phyloP scores from a whole-genome alignment of 768 basidiomycete genomes.

The Neoboletus magnificus region DNA sequence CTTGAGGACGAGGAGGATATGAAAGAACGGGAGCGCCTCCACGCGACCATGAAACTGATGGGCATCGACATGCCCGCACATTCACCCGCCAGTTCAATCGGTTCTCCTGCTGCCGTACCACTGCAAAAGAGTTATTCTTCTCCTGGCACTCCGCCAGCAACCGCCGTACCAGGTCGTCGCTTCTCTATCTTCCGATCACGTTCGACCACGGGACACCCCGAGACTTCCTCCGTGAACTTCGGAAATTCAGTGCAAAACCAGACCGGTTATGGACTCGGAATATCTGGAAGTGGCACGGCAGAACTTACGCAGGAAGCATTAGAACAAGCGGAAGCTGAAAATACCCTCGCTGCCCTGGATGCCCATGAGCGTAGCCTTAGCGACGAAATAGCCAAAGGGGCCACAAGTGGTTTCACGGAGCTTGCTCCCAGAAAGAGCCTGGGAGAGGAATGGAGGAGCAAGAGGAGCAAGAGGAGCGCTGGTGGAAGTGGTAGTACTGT shows the following conservation, averaged over 20 bases:
- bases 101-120: constrained; percentile 31
- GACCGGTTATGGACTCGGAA: constrained; percentile 30
- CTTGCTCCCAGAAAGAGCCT: constrained; percentile 46
- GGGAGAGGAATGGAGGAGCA: constrained; percentile 54
- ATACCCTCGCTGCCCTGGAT: constrained; percentile 73
- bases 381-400: constrained; percentile 74
- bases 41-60: constrained; percentile 92
- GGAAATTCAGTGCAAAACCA: constrained; percentile 36
- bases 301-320: constrained; percentile 72
- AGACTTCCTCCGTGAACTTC: constrained; percentile 49
- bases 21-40: constrained; percentile 79
- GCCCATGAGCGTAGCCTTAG: constrained; percentile 71
- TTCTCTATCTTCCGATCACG: constrained; percentile 71
- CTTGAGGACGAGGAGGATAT: constrained; percentile 92
- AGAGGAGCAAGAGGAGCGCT: constrained; percentile 45
- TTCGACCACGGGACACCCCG: constrained; percentile 42
- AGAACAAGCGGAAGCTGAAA: constrained; percentile 76
- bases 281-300: constrained; percentile 27
- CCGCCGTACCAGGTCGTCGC: constrained; percentile 39
- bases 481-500: constrained; percentile 77
- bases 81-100: constrained; percentile 31
- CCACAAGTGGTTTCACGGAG: constrained; percentile 75
- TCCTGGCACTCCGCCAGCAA: constrained; percentile 30
- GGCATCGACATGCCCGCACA: constrained; percentile 73
- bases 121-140: constrained; percentile 42